Evolutionary conservation across 139 green algal species (phyloP), one percentile per base, ranked within the genome.

Genomic region (Helicosporidium sp.): DNA sequence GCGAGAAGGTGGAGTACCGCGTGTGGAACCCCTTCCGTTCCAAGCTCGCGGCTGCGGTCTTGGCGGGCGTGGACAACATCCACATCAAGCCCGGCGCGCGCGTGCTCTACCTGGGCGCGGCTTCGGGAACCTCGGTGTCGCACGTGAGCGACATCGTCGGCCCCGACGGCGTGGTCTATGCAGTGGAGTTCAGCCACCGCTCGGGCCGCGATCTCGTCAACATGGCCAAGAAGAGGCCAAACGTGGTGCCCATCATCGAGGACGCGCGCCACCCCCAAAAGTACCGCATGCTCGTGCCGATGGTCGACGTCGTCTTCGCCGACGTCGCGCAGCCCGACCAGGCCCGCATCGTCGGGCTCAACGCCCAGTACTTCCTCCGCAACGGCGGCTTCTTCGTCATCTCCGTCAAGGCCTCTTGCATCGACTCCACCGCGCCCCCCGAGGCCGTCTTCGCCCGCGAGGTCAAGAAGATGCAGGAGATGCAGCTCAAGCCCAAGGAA

Each of bases 181-280:
- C 90, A 7, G 90, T 99, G 3, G 90, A 99, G 79, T 99, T 99
- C 61, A 93, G 79, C 4, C 90, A 97, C 68, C 74, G 90, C 51
- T 61, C 56, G 49, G 90, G 90, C 5, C 73, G 90, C 52, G 90
- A 99, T 64, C 67, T 99, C 24, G 84, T 97, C 18, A 97, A 97
- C 83, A 99, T 99, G 90, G 90, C 89, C 31, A 99, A 99, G 80
- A 93, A 97, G 77, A 74, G 90, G 26, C 90, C 90, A 25, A 99
- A 99, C 73, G 66, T 99, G 16, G 85, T 99, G 52, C 90, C 90
- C 48, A 99, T 99, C 70, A 97, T 99, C 52, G 90, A 99, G 73
- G 88, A 97, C 48, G 90, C 90, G 2, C 73, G 90, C 20, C 84
- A 97, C 69, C 90, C 90, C 0, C 66, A 83, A 48, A 93, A 92